Percentiles rank a stretch among this genome's conserved stretches.
phyloP scores from a whole-genome alignment of 345 rosid genomes.

The Acer campestre region DNA sequence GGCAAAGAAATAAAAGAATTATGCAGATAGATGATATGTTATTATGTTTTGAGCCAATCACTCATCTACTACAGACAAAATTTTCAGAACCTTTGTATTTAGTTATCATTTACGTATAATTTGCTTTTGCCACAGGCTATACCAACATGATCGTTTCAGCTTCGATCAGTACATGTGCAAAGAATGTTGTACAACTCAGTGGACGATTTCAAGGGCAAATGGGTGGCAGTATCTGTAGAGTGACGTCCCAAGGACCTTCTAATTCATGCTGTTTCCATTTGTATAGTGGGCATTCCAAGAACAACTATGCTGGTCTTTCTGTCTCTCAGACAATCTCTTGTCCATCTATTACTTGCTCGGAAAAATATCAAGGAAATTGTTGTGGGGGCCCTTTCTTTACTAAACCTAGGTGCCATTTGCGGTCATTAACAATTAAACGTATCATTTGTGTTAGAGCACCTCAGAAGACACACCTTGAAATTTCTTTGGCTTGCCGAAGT shows the following conservation, averaged over 20 bases:
- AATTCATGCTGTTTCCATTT: slow-evolving; percentile 37
- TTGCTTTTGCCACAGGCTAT: slow-evolving; percentile 37
- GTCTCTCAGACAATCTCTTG: slow-evolving; percentile 43
- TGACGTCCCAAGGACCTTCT: slow-evolving; percentile 42
- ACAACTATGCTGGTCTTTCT: slow-evolving; percentile 38
- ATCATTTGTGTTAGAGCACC: slow-evolving; percentile 32
- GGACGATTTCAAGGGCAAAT: slow-evolving; percentile 33
- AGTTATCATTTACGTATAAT: background rate
- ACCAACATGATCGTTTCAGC: slow-evolving; percentile 56
- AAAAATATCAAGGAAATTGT: slow-evolving; percentile 28
- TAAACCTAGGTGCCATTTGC: slow-evolving; percentile 32
- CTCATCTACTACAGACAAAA: background rate
- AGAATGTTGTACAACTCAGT: slow-evolving; percentile 49
- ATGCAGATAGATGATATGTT: background rate
- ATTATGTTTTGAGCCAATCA: background rate
- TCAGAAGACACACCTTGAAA: slow-evolving; percentile 43
- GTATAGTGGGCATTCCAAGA: slow-evolving; percentile 32
- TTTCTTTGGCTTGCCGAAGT: slow-evolving; percentile 48
- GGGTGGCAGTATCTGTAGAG: slow-evolving; percentile 39
- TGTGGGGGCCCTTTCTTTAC: slow-evolving; percentile 31
- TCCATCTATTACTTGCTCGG: slow-evolving; percentile 29
- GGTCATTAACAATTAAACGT: slow-evolving; percentile 39
- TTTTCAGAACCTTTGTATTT: background rate
- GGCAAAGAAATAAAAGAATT: background rate
- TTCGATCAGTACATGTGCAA: slow-evolving; percentile 55